Evolutionary conservation across 2,329 filamentous ascomycete species (phyloP), one percentile per base, ranked within the genome.

Genomic region (Penicillium digitatum): DNA sequence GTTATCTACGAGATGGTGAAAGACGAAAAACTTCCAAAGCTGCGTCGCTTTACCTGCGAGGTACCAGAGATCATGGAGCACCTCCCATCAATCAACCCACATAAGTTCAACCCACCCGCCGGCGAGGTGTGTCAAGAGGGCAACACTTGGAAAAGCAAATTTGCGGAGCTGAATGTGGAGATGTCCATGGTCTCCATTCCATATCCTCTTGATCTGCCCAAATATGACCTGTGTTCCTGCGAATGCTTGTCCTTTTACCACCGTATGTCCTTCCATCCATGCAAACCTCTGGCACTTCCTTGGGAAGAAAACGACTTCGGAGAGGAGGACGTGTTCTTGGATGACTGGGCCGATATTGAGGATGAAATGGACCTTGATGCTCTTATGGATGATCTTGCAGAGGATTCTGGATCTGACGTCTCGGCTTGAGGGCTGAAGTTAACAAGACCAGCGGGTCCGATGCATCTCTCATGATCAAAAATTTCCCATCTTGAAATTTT

Each of bases 201-300:
- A 22, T 57, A 37, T 38, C 55, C 55, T 29, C 14, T 32, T 24
- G 27, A 34, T 8, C 10, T 55, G 27, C 46, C 55, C 8, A 29
- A 35, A 29, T 57, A 55, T 39, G 18, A 51, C 8, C 16, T 34
- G 11, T 57, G 55, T 37, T 37, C 52, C 3, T 57, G 55, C 26
- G 55, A 57, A 51, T 27, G 40, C n/a, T 32, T 57, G 34, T 12
- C 48, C 3, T 54, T 31, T 22, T 57, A 55, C 24, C 52, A 57
- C 27, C 52, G 55, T 22, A 49, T 49, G 43, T 35, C 16, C 38
- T 43, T 12, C 20, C 54, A 56, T 29, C 27, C 35, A 11, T 5
- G 9, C 5, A 29, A 27, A n/a, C 26, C 14, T 10, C n/a, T 48
- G 10, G 2, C 22, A 10, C 11, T 12, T 18, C 51, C 51, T 29